Conservation (phyloP, 495 filamentous ascomycete genomes). For the Lasiosphaeria miniovina region DNA sequence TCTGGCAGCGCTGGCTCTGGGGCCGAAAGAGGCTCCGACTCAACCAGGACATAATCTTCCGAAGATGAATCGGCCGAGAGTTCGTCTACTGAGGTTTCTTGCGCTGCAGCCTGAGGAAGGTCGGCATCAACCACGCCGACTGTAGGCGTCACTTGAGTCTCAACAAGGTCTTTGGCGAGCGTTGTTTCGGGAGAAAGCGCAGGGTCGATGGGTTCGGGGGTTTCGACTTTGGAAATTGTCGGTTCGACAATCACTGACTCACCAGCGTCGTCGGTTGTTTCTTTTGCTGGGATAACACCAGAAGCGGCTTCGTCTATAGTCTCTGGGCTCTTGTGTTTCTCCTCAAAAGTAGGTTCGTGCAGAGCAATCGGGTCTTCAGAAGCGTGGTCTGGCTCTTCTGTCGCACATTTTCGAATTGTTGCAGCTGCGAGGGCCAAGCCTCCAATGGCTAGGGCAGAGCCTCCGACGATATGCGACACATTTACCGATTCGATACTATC, state of each 20-base stretch:
- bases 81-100: background rate
- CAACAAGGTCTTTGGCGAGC: too few relatives aligned
- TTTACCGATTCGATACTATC: background rate
- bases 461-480: background rate
- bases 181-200: too few relatives aligned
- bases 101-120: background rate
- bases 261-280: too few relatives aligned
- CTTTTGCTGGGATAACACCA: too few relatives aligned
- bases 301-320: background rate
- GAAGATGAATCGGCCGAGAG: background rate
- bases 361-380: background rate
- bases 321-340: background rate
- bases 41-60: constrained; percentile 1
- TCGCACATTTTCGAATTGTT: background rate
- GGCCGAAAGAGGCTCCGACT: background rate
- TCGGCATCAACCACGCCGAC: too few relatives aligned
- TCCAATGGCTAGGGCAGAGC: background rate
- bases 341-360: background rate
- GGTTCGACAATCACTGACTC: too few relatives aligned
- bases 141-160: too few relatives aligned
- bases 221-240: too few relatives aligned
- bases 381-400: background rate
- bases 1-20: background rate
- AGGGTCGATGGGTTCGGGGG: too few relatives aligned
- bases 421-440: background rate